These are phyloP conservation scores for Thozetella sp. DNA, from an alignment of 495 filamentous ascomycete genomes.

Conservation along the genomic window DNA sequence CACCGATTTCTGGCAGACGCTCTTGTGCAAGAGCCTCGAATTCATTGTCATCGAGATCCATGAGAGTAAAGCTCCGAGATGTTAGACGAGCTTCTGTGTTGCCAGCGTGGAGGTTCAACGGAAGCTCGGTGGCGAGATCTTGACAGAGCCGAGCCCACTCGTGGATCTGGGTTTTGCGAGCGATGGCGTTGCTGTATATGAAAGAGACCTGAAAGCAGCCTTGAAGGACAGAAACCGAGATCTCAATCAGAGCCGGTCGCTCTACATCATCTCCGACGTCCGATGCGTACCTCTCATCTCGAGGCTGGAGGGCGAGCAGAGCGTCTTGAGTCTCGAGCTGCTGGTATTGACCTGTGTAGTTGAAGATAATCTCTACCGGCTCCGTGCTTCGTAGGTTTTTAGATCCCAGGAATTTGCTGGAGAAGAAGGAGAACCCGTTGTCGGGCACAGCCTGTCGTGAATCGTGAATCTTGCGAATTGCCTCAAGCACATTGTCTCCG, in stretches of 20 bases:
- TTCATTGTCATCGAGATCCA: too few species aligned
- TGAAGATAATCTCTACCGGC: constrained; percentile 62
- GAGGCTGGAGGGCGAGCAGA: constrained; percentile 38
- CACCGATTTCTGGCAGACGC: background rate
- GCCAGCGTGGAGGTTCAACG: too few species aligned
- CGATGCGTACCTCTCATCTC: too few species aligned
- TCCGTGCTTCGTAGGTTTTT: too few species aligned
- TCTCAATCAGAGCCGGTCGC: constrained; percentile 57
- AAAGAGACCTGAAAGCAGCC: constrained; percentile 53
- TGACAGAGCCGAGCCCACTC: too few species aligned
- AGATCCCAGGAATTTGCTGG: too few species aligned
- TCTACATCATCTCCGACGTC: constrained; percentile 35
- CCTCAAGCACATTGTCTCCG: constrained; percentile 6
- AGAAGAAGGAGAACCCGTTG: constrained; percentile 13
- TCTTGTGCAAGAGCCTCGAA: background rate
- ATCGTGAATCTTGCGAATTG: constrained; percentile 12
- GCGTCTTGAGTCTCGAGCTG: constrained; percentile 53
- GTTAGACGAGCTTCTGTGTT: too few species aligned
- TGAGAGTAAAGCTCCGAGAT: too few species aligned
- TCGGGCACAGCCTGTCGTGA: constrained; percentile 5
- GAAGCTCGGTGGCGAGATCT: too few species aligned
- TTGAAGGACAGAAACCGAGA: constrained; percentile 34
- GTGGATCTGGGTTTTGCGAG: constrained; percentile 45
- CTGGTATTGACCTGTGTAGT: constrained; percentile 60
- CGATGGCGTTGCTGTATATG: constrained; percentile 55